Conservation (phyloP, 2,329 filamentous ascomycete genomes). For the Didymella lethalis region DNA sequence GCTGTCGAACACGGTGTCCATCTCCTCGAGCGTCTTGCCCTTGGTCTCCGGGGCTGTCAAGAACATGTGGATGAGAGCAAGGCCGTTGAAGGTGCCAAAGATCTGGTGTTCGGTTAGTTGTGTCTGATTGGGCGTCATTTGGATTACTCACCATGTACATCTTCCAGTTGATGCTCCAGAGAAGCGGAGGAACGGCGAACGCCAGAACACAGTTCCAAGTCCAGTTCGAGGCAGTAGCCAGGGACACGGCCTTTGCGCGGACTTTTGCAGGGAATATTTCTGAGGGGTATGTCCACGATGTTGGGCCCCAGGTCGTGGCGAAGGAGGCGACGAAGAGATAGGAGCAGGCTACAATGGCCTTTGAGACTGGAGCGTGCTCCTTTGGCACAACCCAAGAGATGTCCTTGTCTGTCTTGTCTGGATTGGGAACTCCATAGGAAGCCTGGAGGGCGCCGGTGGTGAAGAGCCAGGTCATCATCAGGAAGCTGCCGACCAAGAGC, state of each 20-base stretch:
- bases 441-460: slow-evolving; percentile 68
- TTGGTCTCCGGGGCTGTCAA: slow-evolving; percentile 52
- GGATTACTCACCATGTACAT: slow-evolving; percentile 48
- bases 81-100: slow-evolving; percentile 51
- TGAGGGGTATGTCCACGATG: slow-evolving; percentile 49
- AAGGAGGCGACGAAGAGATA: slow-evolving; percentile 57
- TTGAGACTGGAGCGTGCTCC: slow-evolving; percentile 61
- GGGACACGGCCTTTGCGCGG: slow-evolving; percentile 52
- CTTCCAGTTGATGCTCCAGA: slow-evolving; percentile 53
- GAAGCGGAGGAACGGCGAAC: slow-evolving; percentile 52
- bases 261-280: slow-evolving; percentile 53
- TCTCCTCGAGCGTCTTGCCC: slow-evolving; percentile 52
- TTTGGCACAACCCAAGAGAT: slow-evolving; percentile 66
- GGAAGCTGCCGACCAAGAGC: slow-evolving; percentile 63
- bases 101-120: slow-evolving; percentile 20
- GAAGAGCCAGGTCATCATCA: slow-evolving; percentile 68
- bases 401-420: slow-evolving; percentile 45
- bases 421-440: slow-evolving; percentile 59
- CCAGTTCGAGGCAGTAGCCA: slow-evolving; percentile 52
- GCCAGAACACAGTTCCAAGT: slow-evolving; percentile 52
- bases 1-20: slow-evolving; percentile 52
- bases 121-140: background rate
- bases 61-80: slow-evolving; percentile 52
- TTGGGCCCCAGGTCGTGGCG: slow-evolving; percentile 53
- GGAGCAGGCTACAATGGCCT: slow-evolving; percentile 59